Evolutionary conservation across 2,329 filamentous ascomycete species (phyloP).

Genomic region (Acarospora socialis): DNA sequence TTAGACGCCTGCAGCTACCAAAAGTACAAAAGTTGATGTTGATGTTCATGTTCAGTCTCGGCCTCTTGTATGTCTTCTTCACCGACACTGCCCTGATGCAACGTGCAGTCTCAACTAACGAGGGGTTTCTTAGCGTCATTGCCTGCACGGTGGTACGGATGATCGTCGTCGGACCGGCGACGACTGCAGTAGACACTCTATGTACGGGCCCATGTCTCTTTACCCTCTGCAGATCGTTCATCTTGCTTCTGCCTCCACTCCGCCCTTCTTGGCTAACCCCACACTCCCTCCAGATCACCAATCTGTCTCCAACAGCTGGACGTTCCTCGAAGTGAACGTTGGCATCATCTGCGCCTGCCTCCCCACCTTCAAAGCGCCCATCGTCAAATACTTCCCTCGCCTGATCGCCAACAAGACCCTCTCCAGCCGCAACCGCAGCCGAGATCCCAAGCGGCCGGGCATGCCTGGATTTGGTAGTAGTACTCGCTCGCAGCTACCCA

Average conservation of each 20-base stretch:
- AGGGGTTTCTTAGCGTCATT: constrained; percentile 7
- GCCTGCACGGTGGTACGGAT: constrained; percentile 8
- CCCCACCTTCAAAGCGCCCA: neutral
- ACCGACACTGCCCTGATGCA: no score
- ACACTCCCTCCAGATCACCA: constrained; percentile 8
- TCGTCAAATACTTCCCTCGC: neutral
- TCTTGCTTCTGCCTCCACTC: no score
- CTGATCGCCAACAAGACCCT: neutral
- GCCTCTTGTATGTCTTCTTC: constrained; percentile 15
- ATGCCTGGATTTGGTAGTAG: neutral
- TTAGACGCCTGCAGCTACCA: constrained; percentile 14
- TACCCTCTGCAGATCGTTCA: no score
- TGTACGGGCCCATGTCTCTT: constrained; percentile 3
- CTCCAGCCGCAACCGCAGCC: neutral
- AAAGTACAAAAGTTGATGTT: constrained; percentile 15
- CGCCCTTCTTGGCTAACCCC: no score
- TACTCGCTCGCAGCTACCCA: no score
- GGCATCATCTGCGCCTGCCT: no score
- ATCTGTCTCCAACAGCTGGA: constrained; percentile 8
- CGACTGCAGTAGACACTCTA: constrained; percentile 5
- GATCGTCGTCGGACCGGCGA: constrained; percentile 6
- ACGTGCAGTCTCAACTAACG: no score
- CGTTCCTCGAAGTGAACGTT: constrained; percentile 9
- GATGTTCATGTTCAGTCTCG: constrained; percentile 15
- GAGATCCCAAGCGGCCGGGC: neutral